phyloP scores from a whole-genome alignment of 2,329 filamentous ascomycete genomes.

The Stromatinia cepivora region DNA sequence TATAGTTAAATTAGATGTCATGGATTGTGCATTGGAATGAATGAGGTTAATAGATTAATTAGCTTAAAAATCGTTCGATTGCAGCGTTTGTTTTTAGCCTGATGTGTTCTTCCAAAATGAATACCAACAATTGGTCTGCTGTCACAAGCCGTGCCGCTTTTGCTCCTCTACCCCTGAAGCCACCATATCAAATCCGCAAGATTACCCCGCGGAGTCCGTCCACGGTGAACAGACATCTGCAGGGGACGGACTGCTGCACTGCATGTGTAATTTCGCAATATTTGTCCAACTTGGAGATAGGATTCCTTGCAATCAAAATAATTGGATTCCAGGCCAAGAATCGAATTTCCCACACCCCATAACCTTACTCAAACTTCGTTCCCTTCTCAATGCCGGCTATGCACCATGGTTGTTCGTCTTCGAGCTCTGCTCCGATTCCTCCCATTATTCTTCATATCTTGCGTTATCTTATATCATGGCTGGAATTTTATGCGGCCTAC shows the following conservation, averaged over 20 bases:
- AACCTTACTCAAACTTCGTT: constrained; percentile 7
- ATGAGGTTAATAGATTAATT: neutral
- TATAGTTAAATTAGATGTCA: constrained; percentile 16
- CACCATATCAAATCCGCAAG: neutral
- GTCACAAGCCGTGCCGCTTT: constrained; percentile 2
- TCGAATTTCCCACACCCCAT: neutral
- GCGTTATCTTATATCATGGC: constrained; percentile 9
- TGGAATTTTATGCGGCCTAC: constrained; percentile 1
- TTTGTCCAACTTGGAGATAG: neutral
- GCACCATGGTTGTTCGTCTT: constrained; percentile 12
- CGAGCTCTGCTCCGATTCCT: constrained; percentile 14
- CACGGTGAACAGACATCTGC: neutral
- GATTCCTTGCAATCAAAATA: neutral
- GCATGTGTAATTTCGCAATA: constrained; percentile 2
- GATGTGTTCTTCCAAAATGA: neutral
- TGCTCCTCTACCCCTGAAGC: constrained; percentile 8
- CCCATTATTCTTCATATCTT: constrained; percentile 10
- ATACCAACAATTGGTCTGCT: neutral
- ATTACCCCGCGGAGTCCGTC: neutral
- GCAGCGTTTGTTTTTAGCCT: neutral
- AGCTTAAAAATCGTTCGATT: neutral
- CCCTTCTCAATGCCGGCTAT: constrained; percentile 5
- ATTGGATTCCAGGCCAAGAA: neutral
- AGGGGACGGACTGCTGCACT: neutral
- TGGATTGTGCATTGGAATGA: constrained; percentile 7